phyloP scores from a whole-genome alignment of 306 rosid genomes.

The Hylodesmum podocarpum region DNA sequence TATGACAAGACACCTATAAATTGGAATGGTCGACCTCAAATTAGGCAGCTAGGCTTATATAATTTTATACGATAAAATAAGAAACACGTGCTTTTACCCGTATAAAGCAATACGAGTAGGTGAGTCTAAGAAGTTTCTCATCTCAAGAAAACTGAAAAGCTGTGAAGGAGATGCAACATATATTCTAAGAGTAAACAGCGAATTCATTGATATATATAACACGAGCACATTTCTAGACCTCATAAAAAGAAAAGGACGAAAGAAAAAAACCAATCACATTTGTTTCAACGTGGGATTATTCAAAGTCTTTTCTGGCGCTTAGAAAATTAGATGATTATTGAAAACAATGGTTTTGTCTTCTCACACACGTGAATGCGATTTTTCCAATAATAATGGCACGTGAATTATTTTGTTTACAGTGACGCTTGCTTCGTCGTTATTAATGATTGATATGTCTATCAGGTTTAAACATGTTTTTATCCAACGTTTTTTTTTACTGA shows the following conservation, averaged over 20 bases:
- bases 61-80: not conserved
- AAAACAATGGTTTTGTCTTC: not conserved
- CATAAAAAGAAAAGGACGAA: not conserved
- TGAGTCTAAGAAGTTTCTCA: not conserved
- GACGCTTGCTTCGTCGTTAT: too few species aligned
- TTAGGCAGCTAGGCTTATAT: not conserved
- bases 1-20: not conserved
- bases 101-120: not conserved
- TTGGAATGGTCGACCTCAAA: not conserved
- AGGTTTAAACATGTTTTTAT: too few species aligned
- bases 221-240: not conserved
- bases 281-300: not conserved
- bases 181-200: not conserved
- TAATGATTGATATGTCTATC: too few species aligned
- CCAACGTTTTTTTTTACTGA: too few species aligned
- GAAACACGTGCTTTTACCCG: not conserved
- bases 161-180: too few species aligned
- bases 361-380: not conserved
- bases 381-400: not conserved
- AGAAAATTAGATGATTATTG: not conserved
- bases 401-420: not conserved
- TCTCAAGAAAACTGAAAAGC: not conserved
- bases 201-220: not conserved
- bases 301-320: not conserved
- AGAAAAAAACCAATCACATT: not conserved